Conservation (phyloP, 1,139 yeast genomes). For the Blastobotrys illinoisensis region DNA sequence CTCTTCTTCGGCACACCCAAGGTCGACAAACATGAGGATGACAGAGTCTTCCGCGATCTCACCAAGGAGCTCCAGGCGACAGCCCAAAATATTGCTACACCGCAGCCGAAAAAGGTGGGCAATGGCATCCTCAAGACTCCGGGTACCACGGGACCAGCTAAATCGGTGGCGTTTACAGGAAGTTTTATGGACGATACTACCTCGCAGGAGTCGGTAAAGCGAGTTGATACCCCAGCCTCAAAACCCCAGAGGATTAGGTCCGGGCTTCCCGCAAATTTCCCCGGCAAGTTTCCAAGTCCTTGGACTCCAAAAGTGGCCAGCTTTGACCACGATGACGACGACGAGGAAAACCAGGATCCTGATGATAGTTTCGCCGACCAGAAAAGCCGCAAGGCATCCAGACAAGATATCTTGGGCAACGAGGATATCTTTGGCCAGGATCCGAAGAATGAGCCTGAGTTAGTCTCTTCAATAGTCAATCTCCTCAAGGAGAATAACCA, state of each 20-base stretch:
- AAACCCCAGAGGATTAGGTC: conserved; percentile 16
- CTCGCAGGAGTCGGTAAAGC: conserved; percentile 4
- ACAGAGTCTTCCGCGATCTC: conserved; percentile 15
- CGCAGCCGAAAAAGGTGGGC: not conserved
- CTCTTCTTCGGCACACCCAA: conserved; percentile 21
- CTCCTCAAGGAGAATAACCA: conserved; percentile 9
- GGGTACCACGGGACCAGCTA: conserved; percentile 20
- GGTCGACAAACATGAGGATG: conserved; percentile 14
- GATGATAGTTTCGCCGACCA: not conserved
- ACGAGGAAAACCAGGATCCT: not conserved
- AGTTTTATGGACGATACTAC: conserved; percentile 3
- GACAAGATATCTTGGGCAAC: too few species aligned
- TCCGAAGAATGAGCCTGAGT: not conserved
- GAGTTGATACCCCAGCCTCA: not conserved
- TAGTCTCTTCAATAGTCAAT: conserved; percentile 4
- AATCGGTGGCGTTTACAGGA: conserved; percentile 24
- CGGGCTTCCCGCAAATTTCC: conserved; percentile 23
- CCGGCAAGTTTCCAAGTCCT: conserved; percentile 27
- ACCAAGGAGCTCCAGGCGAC: conserved; percentile 10
- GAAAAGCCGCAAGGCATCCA: not conserved
- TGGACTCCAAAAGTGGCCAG: conserved; percentile 18
- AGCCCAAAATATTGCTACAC: conserved; percentile 4
- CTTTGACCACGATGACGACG: conserved; percentile 1
- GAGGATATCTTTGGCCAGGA: not conserved
- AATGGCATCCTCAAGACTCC: conserved; percentile 28